Base-by-base conservation (phyloP, 805 yeast species). In the Candida taoyuanica region DNA sequence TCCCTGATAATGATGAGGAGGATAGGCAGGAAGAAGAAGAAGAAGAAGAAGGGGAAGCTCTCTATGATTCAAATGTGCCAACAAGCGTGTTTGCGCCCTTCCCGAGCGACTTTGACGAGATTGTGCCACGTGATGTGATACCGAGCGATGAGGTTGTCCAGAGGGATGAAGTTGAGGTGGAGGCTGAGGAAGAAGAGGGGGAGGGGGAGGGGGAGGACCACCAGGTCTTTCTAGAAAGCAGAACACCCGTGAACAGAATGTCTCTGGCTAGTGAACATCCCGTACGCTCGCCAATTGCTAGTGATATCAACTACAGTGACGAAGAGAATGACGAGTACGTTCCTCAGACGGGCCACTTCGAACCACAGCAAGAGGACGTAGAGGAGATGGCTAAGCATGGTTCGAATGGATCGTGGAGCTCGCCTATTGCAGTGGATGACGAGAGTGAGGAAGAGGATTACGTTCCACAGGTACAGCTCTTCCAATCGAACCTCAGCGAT, bases 11-110 rank as follows among this genome's bases (percentile, higher is more conserved):
- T 6, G 29, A 19, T 5, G 37, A 29, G 32, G 14, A 25, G 15
- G 28, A 11, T 9, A 25, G 13, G 14, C 14, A 31, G 15, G 28
- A 20, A 6, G 8, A 20, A 16, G n/a, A 9, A 21, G 28, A 31
- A 28, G 13, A 7, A 28, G 31, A 8, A 14, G 17, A 18, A 7
- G 23, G 11, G 15, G 31, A 9, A 25, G 36, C 17, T 19, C 36
- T 37, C 3, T 44, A 40, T 17, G 48, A 40, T 23, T 37, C 43
- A 2, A 44, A 38, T 15, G 48, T 40, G 3, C 40, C 42, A 16
- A 44, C 47, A 3, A 44, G 47, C 17, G 20, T 32, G 4, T 44
- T 40, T 26, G 42, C 44, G 3, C 43, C 48, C 7, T 44, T 44
- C 33, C 48, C 48, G 13, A 44, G 40, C 15, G 48, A 40, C 12